phyloP scores from a whole-genome alignment of 2,329 filamentous ascomycete species.

The Xylariaceae sp. region DNA sequence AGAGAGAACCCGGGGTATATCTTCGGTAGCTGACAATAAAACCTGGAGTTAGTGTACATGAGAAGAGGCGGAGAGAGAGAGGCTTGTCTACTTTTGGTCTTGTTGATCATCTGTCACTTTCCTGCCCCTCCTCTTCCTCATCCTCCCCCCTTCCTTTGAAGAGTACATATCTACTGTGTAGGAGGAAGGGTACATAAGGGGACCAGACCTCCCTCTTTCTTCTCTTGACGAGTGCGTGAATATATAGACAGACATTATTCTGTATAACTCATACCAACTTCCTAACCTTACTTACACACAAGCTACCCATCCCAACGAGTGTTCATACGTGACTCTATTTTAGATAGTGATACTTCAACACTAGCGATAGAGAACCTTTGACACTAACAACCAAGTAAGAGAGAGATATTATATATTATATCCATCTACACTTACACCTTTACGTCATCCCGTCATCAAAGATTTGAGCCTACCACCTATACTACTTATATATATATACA shows the following conservation, averaged over 20 bases:
- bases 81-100: constrained; percentile 8
- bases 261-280: too few relatives aligned
- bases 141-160: neutral
- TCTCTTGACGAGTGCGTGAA: too few relatives aligned
- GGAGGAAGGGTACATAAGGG: constrained; percentile 10
- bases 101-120: constrained; percentile 15
- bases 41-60: constrained; percentile 7
- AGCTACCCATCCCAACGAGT: neutral
- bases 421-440: neutral
- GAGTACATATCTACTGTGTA: too few relatives aligned
- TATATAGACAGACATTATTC: too few relatives aligned
- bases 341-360: too few relatives aligned
- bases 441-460: constrained; percentile 10
- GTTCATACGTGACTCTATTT: too few relatives aligned
- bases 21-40: constrained; percentile 2
- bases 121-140: constrained; percentile 2
- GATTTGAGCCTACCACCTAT: constrained; percentile 1
- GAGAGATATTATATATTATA: neutral
- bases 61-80: constrained; percentile 6
- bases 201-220: constrained; percentile 4
- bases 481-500: constrained; percentile 10
- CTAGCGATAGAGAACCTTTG: too few relatives aligned
- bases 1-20: too few relatives aligned
- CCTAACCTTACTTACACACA: constrained; percentile 6
- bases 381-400: too few relatives aligned